A percentile compares a stretch with the other conserved stretches of the same genome.
Evolutionary conservation across 1,284 basidiomycete genomes (phyloP).

Genomic region (Cryptococcus jaspeensis): DNA sequence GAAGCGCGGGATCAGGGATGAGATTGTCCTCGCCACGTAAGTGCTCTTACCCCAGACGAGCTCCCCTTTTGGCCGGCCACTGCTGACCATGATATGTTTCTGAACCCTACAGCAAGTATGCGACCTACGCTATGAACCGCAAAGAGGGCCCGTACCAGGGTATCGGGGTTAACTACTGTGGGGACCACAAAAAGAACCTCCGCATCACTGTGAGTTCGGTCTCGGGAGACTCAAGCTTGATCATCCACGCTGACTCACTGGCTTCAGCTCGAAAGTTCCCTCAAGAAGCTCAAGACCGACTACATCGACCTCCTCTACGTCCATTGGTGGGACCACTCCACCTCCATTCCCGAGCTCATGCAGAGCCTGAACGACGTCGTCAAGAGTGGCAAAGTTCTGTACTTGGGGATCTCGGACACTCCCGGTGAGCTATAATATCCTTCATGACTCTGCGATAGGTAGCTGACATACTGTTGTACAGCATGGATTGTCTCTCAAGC

Average conservation of each 20-base stretch:
- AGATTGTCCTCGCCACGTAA: conserved; percentile 23
- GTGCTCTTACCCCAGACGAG: not conserved
- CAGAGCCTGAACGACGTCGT: conserved; percentile 46
- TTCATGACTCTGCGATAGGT: not conserved
- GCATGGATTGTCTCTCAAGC: conserved; percentile 60
- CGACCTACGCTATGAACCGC: conserved; percentile 16
- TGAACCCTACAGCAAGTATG: conserved; percentile 22
- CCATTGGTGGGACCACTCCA: conserved; percentile 47
- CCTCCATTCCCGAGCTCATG: conserved; percentile 52
- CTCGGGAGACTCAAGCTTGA: conserved; percentile 25
- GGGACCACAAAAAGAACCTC: conserved; percentile 27
- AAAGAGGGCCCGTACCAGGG: conserved; percentile 10
- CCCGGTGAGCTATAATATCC: conserved; percentile 38
- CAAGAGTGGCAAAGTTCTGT: conserved; percentile 47
- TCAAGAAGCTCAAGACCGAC: conserved; percentile 51
- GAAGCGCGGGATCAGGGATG: conserved; percentile 29
- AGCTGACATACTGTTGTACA: conserved; percentile 58
- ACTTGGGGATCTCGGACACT: conserved; percentile 53
- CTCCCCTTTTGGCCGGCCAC: not conserved
- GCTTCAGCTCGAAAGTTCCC: conserved; percentile 24
- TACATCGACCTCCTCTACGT: conserved; percentile 51
- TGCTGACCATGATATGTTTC: not conserved
- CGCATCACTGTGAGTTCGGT: conserved; percentile 28
- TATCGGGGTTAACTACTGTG: conserved; percentile 12
- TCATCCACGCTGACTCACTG: not conserved